phyloP scores from a whole-genome alignment of 2,329 filamentous ascomycete species.

The Mariannaea elegans region DNA sequence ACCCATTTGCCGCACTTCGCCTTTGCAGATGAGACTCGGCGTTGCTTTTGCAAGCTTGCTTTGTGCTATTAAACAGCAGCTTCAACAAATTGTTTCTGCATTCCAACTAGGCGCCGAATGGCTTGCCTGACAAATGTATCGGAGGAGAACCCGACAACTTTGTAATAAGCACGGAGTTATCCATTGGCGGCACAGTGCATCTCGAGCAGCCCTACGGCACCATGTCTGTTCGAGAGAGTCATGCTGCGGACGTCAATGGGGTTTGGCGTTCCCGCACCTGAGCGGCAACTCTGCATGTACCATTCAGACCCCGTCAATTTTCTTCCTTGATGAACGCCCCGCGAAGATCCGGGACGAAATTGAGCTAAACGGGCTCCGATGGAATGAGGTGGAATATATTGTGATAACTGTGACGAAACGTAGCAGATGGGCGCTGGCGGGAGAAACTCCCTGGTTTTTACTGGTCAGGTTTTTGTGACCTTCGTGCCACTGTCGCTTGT shows the following conservation, averaged over 20 bases:
- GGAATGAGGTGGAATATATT: constrained; percentile 2
- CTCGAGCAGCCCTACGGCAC: neutral
- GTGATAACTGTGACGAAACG: neutral
- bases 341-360: neutral
- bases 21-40: neutral
- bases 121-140: too few species aligned
- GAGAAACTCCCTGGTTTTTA: neutral
- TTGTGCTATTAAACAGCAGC: neutral
- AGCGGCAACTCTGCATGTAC: constrained; percentile 20
- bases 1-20: neutral
- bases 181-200: neutral
- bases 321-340: neutral
- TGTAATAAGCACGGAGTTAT: too few species aligned
- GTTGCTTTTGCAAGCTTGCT: constrained; percentile 3
- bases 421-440: neutral
- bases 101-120: too few species aligned
- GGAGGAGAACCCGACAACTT: too few species aligned
- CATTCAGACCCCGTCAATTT: constrained; percentile 2
- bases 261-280: constrained; percentile 14
- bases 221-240: neutral
- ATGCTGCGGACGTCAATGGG: constrained; percentile 6
- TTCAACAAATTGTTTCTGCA: constrained; percentile 12
- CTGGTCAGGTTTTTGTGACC: neutral
- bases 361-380: neutral
- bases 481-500: neutral